Evolutionary conservation across 371 early-diverging fungal species (phyloP).

Genomic region (Actinomortierella ambigua): DNA sequence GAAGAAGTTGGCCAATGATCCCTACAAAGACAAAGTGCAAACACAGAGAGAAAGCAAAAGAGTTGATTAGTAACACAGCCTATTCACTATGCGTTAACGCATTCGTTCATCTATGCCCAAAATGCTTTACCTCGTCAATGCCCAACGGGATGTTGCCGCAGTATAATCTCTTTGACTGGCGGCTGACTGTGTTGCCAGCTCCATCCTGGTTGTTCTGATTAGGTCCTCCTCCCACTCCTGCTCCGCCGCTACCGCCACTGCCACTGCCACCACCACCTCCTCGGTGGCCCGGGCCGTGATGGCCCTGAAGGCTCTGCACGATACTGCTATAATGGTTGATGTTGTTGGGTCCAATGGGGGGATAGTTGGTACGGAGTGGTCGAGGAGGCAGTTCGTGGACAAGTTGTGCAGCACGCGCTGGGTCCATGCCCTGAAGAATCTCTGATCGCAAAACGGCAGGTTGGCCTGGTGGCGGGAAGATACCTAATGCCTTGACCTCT

Average conservation of each 20-base stretch:
- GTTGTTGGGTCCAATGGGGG: conserved; percentile 10
- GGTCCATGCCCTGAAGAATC: conserved; percentile 52
- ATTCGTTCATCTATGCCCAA: not conserved
- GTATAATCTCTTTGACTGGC: conserved; percentile 88
- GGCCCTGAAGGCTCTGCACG: not conserved
- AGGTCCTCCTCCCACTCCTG: no score
- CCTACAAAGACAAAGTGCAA: conserved; percentile 53
- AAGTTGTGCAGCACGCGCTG: conserved; percentile 46
- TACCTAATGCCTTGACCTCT: conserved; percentile 90
- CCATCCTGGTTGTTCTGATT: conserved; percentile 1
- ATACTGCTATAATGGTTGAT: no score
- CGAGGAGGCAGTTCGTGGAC: conserved; percentile 47
- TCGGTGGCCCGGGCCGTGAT: not conserved
- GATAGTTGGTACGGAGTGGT: conserved; percentile 41
- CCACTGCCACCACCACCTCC: no score
- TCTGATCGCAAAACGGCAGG: conserved; percentile 68
- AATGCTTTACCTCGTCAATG: conserved; percentile 65
- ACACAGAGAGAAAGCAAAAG: not conserved
- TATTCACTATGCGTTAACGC: not conserved
- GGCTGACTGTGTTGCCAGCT: conserved; percentile 1
- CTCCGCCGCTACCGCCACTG: no score
- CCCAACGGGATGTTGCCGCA: conserved; percentile 91
- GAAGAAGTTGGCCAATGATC: conserved; percentile 82
- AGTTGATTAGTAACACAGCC: not conserved
- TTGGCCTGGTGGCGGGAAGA: conserved; percentile 93